Evolutionary conservation across 1,284 basidiomycete genomes (phyloP).

Genomic region (Phlebopus sp.): DNA sequence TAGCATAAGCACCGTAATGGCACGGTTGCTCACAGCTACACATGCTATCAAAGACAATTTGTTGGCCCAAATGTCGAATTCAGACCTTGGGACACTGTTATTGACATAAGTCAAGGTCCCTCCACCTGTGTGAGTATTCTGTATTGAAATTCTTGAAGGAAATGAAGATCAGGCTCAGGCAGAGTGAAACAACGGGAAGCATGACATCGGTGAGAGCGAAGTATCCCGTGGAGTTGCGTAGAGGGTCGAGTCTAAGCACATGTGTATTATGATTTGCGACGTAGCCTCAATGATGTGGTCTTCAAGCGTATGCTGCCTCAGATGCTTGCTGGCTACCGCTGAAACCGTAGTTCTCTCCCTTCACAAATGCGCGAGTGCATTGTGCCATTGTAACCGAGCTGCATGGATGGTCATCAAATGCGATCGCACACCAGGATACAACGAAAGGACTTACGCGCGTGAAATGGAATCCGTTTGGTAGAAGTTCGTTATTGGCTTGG

Average conservation of each 20-base stretch:
- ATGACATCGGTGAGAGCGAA: too few relatives aligned
- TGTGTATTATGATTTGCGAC: neutral
- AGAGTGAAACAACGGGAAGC: neutral
- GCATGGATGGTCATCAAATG: constrained; percentile 9
- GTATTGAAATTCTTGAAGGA: too few relatives aligned
- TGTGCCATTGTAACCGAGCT: constrained; percentile 88
- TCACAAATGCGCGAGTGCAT: constrained; percentile 75
- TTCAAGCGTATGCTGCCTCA: constrained; percentile 47
- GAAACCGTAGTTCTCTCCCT: constrained; percentile 54
- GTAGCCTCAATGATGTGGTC: neutral
- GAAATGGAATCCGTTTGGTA: constrained; percentile 94
- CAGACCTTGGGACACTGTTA: too few relatives aligned
- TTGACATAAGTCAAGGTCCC: too few relatives aligned
- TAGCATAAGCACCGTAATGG: too few relatives aligned
- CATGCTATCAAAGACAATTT: too few relatives aligned
- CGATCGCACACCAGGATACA: neutral
- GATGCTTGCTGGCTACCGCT: constrained; percentile 35
- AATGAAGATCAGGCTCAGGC: neutral
- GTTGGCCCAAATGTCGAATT: neutral
- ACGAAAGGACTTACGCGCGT: constrained; percentile 60
- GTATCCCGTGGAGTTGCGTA: too few relatives aligned
- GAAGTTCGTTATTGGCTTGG: constrained; percentile 88
- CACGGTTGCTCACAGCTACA: too few relatives aligned
- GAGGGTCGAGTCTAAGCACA: neutral
- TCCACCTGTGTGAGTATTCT: too few relatives aligned